Evolutionary conservation across 1,284 basidiomycete species (phyloP).

Genomic region (Ceratobasidium sp.): DNA sequence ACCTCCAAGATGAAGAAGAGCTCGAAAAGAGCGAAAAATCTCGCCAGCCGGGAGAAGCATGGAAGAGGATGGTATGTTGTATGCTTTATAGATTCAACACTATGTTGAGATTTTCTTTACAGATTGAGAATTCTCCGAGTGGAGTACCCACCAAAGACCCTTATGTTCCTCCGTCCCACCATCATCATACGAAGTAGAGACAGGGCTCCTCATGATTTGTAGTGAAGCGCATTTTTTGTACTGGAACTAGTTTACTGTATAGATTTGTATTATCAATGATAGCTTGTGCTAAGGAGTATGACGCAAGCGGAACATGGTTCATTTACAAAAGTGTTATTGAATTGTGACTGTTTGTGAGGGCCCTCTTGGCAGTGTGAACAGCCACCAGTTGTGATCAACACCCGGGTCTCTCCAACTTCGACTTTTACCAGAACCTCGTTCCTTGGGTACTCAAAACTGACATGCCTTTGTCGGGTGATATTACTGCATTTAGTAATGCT

Average conservation of each 20-base stretch:
- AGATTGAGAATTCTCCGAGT: constrained; percentile 8
- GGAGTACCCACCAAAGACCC: constrained; percentile 1
- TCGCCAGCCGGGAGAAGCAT: constrained; percentile 13
- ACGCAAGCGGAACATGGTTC: no score
- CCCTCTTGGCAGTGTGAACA: background rate
- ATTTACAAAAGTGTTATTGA: no score
- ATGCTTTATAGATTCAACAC: no score
- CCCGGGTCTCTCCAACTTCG: background rate
- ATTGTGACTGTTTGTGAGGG: no score
- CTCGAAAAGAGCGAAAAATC: constrained; percentile 61
- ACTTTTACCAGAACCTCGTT: background rate
- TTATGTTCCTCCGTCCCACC: constrained; percentile 7
- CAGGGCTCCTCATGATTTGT: background rate
- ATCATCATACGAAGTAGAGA: background rate
- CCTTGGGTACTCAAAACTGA: background rate
- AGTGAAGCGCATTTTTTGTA: no score
- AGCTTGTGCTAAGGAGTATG: no score
- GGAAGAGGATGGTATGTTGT: constrained; percentile 30
- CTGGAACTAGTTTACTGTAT: no score
- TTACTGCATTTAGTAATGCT: background rate
- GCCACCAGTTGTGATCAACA: background rate
- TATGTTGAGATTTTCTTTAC: no score
- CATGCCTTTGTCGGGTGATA: constrained; percentile 15
- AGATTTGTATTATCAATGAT: no score
- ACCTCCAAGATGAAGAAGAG: constrained; percentile 55